phyloP scores from a whole-genome alignment of 495 filamentous ascomycete genomes.

The Talaromyces liani region DNA sequence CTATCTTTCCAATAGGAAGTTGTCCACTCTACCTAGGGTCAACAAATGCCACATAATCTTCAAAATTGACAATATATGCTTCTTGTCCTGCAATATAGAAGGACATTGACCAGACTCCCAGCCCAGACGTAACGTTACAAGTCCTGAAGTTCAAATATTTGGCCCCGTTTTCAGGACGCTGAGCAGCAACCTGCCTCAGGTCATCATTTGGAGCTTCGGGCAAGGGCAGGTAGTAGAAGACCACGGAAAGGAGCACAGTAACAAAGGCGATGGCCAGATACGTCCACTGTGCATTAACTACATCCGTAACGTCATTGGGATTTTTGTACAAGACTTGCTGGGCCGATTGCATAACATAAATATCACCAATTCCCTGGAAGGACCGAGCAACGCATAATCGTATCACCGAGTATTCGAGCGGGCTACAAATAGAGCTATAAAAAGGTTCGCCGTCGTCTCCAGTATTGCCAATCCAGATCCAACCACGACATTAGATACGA shows the following conservation, averaged over 20 bases:
- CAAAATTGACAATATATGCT: slow-evolving; percentile 41
- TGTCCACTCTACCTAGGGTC: slow-evolving; percentile 14
- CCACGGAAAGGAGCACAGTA: slow-evolving; percentile 53
- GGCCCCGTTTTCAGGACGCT: slow-evolving; percentile 40
- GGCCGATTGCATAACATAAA: slow-evolving; percentile 53
- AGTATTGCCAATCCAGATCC: slow-evolving; percentile 55
- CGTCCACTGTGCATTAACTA: slow-evolving; percentile 64
- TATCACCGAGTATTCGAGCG: slow-evolving; percentile 55
- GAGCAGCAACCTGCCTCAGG: slow-evolving; percentile 45
- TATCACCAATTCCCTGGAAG: slow-evolving; percentile 56
- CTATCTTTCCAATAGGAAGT: background rate
- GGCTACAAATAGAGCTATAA: slow-evolving; percentile 60
- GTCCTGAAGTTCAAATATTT: slow-evolving; percentile 37
- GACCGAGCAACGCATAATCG: slow-evolving; percentile 60
- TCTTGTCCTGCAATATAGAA: slow-evolving; percentile 64
- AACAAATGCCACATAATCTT: slow-evolving; percentile 28
- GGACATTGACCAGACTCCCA: slow-evolving; percentile 53
- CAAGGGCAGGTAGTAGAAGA: slow-evolving; percentile 57
- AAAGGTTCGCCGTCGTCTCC: slow-evolving; percentile 60
- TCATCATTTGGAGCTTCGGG: slow-evolving; percentile 62
- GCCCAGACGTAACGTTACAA: slow-evolving; percentile 46
- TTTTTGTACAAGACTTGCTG: slow-evolving; percentile 52
- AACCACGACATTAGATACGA: slow-evolving; percentile 59
- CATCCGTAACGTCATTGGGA: slow-evolving; percentile 40
- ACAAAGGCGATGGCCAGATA: slow-evolving; percentile 62